Percentiles rank a stretch among this genome's conserved stretches.
These are phyloP conservation scores for Solanum aculeatissimum DNA, from an alignment of 305 asterid genomes.

Conservation along the genomic window DNA sequence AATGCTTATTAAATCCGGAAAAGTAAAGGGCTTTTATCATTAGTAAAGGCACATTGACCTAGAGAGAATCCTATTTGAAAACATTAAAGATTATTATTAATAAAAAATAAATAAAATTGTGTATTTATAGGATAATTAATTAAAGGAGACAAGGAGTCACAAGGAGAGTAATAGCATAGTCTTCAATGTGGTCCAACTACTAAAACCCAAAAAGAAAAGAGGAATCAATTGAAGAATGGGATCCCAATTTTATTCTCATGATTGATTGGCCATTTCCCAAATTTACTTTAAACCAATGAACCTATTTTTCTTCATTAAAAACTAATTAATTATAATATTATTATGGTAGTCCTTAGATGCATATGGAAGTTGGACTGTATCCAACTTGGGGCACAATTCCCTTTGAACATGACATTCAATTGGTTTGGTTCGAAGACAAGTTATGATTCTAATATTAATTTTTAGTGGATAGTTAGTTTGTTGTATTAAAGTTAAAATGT, in stretches of 20 bases:
- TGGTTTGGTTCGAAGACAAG: neutral
- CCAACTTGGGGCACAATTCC: neutral
- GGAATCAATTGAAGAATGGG: neutral
- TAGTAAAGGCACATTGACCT: neutral
- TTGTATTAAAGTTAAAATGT: too few species aligned
- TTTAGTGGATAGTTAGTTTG: too few species aligned
- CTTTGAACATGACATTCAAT: neutral
- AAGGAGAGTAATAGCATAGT: neutral
- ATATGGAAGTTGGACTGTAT: neutral
- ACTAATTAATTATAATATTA: neutral
- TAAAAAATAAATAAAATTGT: neutral
- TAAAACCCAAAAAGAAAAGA: neutral
- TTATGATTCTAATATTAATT: too few species aligned
- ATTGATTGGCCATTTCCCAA: neutral
- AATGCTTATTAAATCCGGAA: too few species aligned
- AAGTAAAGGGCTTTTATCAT: too few species aligned
- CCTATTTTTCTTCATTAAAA: neutral
- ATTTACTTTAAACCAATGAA: neutral
- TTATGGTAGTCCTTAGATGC: neutral
- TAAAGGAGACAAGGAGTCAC: neutral
- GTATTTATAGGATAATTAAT: neutral
- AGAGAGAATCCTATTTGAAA: neutral
- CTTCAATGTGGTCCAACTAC: slow-evolving; percentile 1
- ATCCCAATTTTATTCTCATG: slow-evolving; percentile 1
- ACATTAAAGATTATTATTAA: neutral